These are phyloP conservation scores for Melampsora americana DNA, from an alignment of 1,284 basidiomycete species.

Conservation along the genomic window DNA sequence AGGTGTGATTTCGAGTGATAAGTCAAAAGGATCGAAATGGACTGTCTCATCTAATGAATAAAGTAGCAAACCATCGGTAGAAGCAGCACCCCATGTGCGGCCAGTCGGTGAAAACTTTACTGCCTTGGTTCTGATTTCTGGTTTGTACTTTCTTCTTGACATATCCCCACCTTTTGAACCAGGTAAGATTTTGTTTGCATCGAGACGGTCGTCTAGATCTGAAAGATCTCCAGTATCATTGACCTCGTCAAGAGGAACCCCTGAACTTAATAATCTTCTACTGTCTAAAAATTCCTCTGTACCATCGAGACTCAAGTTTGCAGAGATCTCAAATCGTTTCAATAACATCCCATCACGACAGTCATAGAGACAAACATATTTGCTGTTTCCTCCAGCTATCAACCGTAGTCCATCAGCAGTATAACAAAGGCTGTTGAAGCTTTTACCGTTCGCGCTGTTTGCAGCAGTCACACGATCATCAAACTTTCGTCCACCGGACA, in stretches of 20 bases:
- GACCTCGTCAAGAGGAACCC: conserved; percentile 57
- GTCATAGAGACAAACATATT: conserved; percentile 94
- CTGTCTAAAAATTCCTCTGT: conserved; percentile 94
- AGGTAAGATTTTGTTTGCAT: conserved; percentile 67
- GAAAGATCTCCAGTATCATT: conserved; percentile 79
- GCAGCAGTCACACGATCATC: conserved; percentile 85
- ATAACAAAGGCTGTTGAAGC: conserved; percentile 87
- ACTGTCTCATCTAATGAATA: conserved; percentile 87
- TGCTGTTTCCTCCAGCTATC: conserved; percentile 91
- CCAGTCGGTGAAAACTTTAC: conserved; percentile 92
- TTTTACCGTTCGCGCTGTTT: conserved; percentile 73
- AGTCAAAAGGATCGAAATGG: conserved; percentile 91
- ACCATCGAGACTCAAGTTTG: conserved; percentile 90
- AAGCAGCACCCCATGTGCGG: conserved; percentile 89
- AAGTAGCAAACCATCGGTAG: conserved; percentile 88
- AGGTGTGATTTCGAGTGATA: conserved; percentile 92
- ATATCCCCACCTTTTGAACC: conserved; percentile 83
- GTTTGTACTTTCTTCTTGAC: conserved; percentile 77
- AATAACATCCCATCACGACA: conserved; percentile 86
- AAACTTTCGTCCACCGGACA: conserved; percentile 83
- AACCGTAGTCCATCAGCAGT: conserved; percentile 90
- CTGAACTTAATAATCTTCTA: conserved; percentile 63
- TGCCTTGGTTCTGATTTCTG: conserved; percentile 86
- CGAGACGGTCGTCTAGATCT: conserved; percentile 82
- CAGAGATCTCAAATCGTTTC: conserved; percentile 90